These are phyloP conservation scores for Dissophora ornata DNA, from an alignment of 192 early-diverging fungal species.

Conservation along the genomic window DNA sequence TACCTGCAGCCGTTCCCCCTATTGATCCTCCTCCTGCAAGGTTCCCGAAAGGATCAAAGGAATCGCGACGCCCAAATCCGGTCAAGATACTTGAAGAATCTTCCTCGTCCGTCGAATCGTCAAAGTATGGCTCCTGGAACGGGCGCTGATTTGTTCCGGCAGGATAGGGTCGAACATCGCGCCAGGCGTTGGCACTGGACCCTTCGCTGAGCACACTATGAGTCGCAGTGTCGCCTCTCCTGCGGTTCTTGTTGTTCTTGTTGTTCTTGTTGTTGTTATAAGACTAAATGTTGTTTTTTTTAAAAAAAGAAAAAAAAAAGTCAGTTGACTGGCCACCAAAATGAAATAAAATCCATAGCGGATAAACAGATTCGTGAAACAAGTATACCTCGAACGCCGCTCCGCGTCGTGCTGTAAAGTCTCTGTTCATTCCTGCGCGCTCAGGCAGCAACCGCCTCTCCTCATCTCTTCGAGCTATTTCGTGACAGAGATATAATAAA, in stretches of 20 bases:
- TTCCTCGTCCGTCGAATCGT: slow-evolving; percentile 48
- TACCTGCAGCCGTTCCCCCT: neutral
- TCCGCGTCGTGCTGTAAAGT: slow-evolving; percentile 43
- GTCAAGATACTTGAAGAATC: slow-evolving; percentile 4
- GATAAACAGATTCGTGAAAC: too few relatives aligned
- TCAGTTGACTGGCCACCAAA: too few relatives aligned
- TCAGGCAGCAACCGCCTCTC: slow-evolving; percentile 45
- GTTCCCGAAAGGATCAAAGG: slow-evolving; percentile 14
- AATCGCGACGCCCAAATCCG: slow-evolving; percentile 18
- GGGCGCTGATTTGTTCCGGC: slow-evolving; percentile 28
- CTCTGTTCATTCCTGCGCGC: slow-evolving; percentile 37
- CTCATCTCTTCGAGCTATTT: slow-evolving; percentile 40
- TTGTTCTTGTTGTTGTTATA: too few relatives aligned
- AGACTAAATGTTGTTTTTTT: neutral
- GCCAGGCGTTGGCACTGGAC: slow-evolving; percentile 46
- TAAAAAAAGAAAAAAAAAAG: neutral
- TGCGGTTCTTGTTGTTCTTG: slow-evolving; percentile 38
- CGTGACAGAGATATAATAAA: neutral
- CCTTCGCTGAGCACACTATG: slow-evolving; percentile 40
- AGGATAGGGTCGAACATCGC: slow-evolving; percentile 37
- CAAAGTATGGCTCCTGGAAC: slow-evolving; percentile 43
- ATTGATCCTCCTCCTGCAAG: too few relatives aligned
- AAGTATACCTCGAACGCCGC: slow-evolving; percentile 50
- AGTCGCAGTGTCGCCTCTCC: slow-evolving; percentile 20
- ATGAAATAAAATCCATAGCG: too few relatives aligned